Conservation (phyloP, 78 protist genomes). For the Dictyostelium citrinum region DNA sequence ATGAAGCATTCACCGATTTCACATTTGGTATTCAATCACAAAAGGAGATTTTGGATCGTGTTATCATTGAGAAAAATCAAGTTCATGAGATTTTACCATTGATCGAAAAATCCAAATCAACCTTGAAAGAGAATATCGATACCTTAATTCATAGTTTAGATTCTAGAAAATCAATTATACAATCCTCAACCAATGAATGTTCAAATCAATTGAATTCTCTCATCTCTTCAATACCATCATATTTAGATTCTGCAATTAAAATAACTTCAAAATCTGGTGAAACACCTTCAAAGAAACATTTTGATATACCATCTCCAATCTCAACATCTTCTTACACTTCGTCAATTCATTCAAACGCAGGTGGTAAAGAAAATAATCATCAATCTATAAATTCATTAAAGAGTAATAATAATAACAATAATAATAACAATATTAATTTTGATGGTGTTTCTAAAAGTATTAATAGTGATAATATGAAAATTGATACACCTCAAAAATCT, state of each 20-base stretch:
- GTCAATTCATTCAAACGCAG: neutral
- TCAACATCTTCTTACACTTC: neutral
- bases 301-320: constrained; percentile 12
- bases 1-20: neutral
- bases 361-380: neutral
- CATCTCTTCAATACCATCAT: neutral
- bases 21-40: neutral
- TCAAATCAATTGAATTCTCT: neutral
- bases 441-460: neutral
- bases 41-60: neutral
- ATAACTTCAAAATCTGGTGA: neutral
- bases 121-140: neutral
- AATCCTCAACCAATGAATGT: neutral
- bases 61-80: neutral
- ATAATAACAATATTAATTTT: no score
- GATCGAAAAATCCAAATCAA: neutral
- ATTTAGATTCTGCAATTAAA: neutral
- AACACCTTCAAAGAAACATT: constrained; percentile 10
- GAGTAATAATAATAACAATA: neutral
- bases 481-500: neutral
- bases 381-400: neutral
- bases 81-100: neutral
- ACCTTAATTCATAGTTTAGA: neutral
- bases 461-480: neutral
- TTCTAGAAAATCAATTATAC: neutral